A percentile compares a stretch with the other conserved stretches of the same genome.
Conservation (phyloP, 306 rosid genomes). For the Pterocarpus macrocarpus region DNA sequence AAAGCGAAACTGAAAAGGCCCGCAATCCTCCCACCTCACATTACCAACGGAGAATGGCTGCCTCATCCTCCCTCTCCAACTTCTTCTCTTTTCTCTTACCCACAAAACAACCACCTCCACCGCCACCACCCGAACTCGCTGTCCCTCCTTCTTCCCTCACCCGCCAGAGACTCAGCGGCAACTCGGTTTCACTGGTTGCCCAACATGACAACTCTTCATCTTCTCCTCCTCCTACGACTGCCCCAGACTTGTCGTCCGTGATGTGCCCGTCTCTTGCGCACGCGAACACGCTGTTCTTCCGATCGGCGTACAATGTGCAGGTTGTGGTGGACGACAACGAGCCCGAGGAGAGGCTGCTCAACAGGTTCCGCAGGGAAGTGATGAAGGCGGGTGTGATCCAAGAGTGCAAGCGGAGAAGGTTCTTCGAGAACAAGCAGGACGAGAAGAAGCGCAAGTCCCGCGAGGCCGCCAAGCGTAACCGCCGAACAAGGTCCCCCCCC, state of each 20-base stretch:
- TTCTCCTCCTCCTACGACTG: conserved; percentile 10
- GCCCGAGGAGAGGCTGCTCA: conserved; percentile 79
- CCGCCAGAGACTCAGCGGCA: conserved; percentile 41
- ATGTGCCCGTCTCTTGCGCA: conserved; percentile 63
- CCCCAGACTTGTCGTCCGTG: conserved; percentile 52
- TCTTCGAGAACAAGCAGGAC: conserved; percentile 75
- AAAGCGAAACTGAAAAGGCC: neutral
- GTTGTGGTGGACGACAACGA: conserved; percentile 77
- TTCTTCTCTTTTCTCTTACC: conserved; percentile 42
- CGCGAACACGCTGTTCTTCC: conserved; percentile 62
- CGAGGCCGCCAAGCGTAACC: conserved; percentile 90
- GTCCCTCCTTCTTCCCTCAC: conserved; percentile 41
- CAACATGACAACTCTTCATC: conserved; percentile 23
- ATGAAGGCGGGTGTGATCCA: conserved; percentile 84
- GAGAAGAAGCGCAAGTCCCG: conserved; percentile 79
- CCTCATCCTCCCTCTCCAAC: conserved; percentile 46
- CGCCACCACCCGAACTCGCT: conserved; percentile 32
- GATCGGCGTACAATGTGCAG: conserved; percentile 72
- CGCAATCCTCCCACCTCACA: conserved; percentile 25
- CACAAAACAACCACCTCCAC: conserved; percentile 46
- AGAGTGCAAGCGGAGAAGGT: conserved; percentile 75
- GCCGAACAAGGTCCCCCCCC: conserved; percentile 27
- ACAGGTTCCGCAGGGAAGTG: conserved; percentile 81
- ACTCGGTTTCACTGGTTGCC: conserved; percentile 37
- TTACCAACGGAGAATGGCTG: conserved; percentile 37